A percentile compares a stretch with the other conserved stretches of the same genome.
phyloP scores from a whole-genome alignment of 441 rosid species.

The Kokia cookei region DNA sequence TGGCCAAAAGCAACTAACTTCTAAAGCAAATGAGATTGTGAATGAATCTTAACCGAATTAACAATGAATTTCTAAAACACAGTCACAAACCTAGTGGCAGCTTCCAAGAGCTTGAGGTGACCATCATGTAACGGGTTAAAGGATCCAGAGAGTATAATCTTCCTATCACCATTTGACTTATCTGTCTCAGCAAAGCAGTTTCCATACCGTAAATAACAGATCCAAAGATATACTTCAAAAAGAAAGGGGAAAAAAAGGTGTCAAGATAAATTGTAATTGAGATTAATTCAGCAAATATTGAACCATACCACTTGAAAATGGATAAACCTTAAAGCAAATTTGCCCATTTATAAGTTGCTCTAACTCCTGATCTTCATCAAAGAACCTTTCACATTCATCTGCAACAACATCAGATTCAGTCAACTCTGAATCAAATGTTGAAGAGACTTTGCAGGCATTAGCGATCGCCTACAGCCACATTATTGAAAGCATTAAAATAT shows the following conservation, averaged over 20 bases:
- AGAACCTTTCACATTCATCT: conserved; percentile 44
- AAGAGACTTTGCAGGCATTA: conserved; percentile 65
- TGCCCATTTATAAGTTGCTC: conserved; percentile 65
- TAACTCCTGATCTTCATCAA: conserved; percentile 69
- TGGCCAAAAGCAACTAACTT: background rate
- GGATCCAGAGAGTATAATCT: conserved; percentile 81
- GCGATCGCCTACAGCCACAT: conserved; percentile 66
- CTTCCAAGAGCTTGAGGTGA: conserved; percentile 87
- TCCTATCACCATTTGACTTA: conserved; percentile 41
- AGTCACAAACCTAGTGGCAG: conserved; percentile 63
- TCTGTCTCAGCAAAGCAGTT: conserved; percentile 34
- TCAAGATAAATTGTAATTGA: background rate
- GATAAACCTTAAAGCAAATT: conserved; percentile 70
- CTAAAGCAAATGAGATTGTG: background rate
- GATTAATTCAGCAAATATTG: conserved; percentile 14
- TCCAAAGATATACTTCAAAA: background rate
- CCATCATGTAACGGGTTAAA: conserved; percentile 95
- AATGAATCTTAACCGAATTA: background rate
- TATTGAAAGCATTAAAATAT: conserved; percentile 1
- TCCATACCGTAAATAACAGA: conserved; percentile 10
- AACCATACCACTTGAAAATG: conserved; percentile 62
- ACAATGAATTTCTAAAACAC: background rate
- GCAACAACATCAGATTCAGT: conserved; percentile 48
- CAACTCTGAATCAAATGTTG: conserved; percentile 42
- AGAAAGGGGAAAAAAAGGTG: background rate